Conservation (phyloP, 1,284 basidiomycete species). For the Phaffia rhodozyma region DNA sequence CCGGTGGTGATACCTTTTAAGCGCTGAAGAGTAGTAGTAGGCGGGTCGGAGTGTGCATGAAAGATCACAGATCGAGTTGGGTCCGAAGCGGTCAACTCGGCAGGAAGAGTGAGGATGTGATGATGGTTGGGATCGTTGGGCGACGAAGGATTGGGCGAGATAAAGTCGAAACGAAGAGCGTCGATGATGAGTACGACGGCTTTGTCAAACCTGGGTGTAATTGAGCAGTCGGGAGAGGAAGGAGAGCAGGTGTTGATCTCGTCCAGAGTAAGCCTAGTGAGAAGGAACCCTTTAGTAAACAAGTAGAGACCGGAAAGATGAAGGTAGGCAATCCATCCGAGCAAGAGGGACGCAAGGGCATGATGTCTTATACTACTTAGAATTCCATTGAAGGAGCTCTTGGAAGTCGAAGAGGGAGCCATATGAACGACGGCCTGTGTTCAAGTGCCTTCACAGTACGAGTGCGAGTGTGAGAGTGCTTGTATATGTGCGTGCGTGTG, state of each 20-base stretch:
- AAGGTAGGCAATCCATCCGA: slow-evolving; percentile 46
- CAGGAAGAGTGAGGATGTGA: slow-evolving; percentile 66
- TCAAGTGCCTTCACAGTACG: no score
- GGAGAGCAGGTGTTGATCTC: slow-evolving; percentile 42
- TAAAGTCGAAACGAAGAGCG: slow-evolving; percentile 86
- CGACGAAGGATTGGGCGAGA: slow-evolving; percentile 51
- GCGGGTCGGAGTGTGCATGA: slow-evolving; percentile 84
- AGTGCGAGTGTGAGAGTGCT: no score
- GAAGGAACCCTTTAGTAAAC: slow-evolving; percentile 78
- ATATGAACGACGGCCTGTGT: no score
- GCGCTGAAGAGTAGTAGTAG: slow-evolving; percentile 88
- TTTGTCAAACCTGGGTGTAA: slow-evolving; percentile 57
- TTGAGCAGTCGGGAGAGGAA: slow-evolving; percentile 31
- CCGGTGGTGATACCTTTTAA: slow-evolving; percentile 94
- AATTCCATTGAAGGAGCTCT: slow-evolving; percentile 1
- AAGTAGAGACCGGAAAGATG: slow-evolving; percentile 44
- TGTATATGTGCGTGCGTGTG: no score
- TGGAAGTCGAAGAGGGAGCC: not conserved
- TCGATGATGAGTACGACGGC: slow-evolving; percentile 83
- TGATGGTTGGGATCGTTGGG: slow-evolving; percentile 63
- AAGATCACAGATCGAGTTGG: slow-evolving; percentile 71
- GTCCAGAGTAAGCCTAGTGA: slow-evolving; percentile 65
- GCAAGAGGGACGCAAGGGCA: slow-evolving; percentile 38
- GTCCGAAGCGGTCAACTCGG: slow-evolving; percentile 48
- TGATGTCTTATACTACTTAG: slow-evolving; percentile 3